Evolutionary conservation across 345 rosid genomes (phyloP), one percentile per base, ranked within the genome.

Genomic region (Geranium brycei): DNA sequence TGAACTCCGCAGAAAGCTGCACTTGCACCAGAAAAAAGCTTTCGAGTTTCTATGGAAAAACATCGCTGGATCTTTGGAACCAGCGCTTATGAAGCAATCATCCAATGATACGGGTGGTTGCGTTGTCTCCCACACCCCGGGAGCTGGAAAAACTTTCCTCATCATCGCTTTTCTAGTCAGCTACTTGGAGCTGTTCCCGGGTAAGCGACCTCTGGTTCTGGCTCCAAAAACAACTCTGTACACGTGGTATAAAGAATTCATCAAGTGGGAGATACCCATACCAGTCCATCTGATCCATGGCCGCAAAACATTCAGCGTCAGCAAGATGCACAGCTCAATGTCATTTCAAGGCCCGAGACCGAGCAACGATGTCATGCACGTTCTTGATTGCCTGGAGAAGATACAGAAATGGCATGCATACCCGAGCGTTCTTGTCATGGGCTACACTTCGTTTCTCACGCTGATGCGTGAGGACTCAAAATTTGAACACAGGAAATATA

Each of bases 351-450:
- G 96, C 30, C 88, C 83, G 0, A 79, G 66, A 59, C 95, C 89
- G 1, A 83, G 86, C 76, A 83, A 80, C 58, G 98, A 87, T 71
- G 88, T 89, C 66, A 86, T 83, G 92, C 98, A 89, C 66, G 85
- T 91, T 60, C 64, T 91, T 74, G 96, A 91, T 76, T 87, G 87
- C 83, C 72, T 89, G 23, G 96, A 89, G 76, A 91, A 91, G 69
- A 83, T 91, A 69, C 95, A 87, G 62, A 91, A 87, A 67, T 91
- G 96, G 98, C 95, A 87, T 68, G 80, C 88, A 0, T 80, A 85
- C 19, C 98, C 98, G 10, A 87, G 96, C 69, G 87, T 91, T 63
- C 92, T 91, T 62, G 91, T 91, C n/a, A 91, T 89, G 98, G 96
- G 98, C 17, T 91, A 91, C 77, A 82, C 96, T 60, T 91, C 98